phyloP scores from a whole-genome alignment of 2,329 filamentous ascomycete genomes.

The Clarireedia paspali region DNA sequence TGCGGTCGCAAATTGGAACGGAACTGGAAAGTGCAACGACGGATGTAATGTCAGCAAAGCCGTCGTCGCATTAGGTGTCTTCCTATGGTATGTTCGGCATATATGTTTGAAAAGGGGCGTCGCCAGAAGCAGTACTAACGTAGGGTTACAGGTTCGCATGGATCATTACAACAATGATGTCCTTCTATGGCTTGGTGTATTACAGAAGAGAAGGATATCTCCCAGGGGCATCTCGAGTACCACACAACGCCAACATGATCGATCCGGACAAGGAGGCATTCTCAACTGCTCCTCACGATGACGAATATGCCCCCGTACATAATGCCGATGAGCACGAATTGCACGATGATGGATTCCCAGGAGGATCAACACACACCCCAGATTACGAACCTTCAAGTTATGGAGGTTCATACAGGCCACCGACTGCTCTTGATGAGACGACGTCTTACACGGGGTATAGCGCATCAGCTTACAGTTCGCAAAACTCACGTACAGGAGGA shows the following conservation, averaged over 20 bases:
- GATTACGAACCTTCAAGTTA: conserved; percentile 13
- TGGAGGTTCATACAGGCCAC: conserved; percentile 15
- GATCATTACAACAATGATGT: conserved; percentile 44
- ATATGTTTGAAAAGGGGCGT: not conserved
- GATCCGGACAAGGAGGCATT: conserved; percentile 64
- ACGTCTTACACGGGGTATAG: conserved; percentile 38
- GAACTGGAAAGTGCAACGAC: conserved; percentile 43
- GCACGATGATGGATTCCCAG: conserved; percentile 15
- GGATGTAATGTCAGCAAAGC: conserved; percentile 55
- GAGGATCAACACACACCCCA: conserved; percentile 4
- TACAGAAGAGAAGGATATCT: conserved; percentile 54
- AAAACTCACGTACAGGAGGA: conserved; percentile 13
- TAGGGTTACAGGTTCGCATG: conserved; percentile 44
- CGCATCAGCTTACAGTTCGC: conserved; percentile 26
- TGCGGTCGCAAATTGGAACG: conserved; percentile 57
- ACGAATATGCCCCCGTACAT: conserved; percentile 57
- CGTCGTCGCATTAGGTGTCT: conserved; percentile 54
- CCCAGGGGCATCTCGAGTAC: conserved; percentile 38
- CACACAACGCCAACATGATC: conserved; percentile 38
- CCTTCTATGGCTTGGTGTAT: conserved; percentile 53
- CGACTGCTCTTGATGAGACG: conserved; percentile 25
- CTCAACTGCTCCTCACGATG: conserved; percentile 58
- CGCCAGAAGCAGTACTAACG: conserved; percentile 7
- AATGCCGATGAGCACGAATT: conserved; percentile 31
- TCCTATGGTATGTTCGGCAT: conserved; percentile 46